Base-by-base conservation (phyloP, 2,329 filamentous ascomycete genomes). In the Pseudogymnoascus sp. region DNA sequence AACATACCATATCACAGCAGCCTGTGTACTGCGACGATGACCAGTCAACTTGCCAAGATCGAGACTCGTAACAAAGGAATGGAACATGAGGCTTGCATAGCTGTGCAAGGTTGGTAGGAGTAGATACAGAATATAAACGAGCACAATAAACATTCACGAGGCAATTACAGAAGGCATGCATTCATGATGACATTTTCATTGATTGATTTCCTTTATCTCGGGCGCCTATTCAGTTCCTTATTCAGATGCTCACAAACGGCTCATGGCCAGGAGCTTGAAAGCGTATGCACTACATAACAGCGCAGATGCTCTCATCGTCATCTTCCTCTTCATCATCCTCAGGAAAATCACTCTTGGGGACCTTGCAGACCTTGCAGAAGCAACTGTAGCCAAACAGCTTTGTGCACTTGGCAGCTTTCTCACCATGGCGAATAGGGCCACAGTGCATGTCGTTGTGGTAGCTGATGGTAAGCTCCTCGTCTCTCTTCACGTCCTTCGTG, bases 401-500 rank as follows among this genome's bases (percentile, higher is more conserved):
- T 16, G 28, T 56, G 49, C 49, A 56, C 49, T 56, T 56, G 7
- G 49, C 49, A 7, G 28, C 28, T 11, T 56, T 56, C 1, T 56
- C 49, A 1, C 49, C 49, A 8, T 56, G 28, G 16, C 49, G 49
- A 34, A 56, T 56, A 56, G 49, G 49, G 8, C 49, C 49, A 56
- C 49, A 56, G 49, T 56, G 49, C 49, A 56, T 56, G 16, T 56
- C 49, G 14, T 34, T 31, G 25, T 56, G 49, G 49, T 56, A 56
- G 28, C 49, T 18, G 25, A 56, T 34, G 16, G 49, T 56, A 14
- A 56, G 49, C 49, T 56, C 49, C 49, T 56, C 49, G 4, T 34
- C 49, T 31, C 14, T 56, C 49, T 56, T 56, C 49, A 56, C 49
- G 25, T 56, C 49, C 49, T 56, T 56, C 9, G 49, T 56, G 49